Percentiles rank a stretch among this genome's conserved stretches.
Conservation (phyloP, 352 stramenopile genomes). For the Phytophthora pistaciae region DNA sequence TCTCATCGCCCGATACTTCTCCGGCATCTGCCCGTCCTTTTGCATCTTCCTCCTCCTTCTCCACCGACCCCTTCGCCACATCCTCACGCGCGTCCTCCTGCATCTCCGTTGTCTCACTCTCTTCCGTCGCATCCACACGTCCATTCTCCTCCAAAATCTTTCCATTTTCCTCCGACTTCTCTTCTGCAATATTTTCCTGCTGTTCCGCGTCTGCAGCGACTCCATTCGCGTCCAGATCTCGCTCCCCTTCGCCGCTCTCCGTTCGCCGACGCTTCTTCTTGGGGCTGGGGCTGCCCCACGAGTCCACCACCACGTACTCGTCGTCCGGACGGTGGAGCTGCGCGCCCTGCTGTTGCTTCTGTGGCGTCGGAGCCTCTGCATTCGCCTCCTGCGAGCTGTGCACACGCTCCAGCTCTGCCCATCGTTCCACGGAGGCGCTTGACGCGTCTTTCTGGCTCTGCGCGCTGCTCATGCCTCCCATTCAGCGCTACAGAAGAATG, state of each 20-base stretch:
- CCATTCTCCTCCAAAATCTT: slow-evolving; percentile 12
- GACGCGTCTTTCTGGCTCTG: slow-evolving; percentile 30
- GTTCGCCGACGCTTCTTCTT: slow-evolving; percentile 23
- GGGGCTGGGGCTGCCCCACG: slow-evolving; percentile 1
- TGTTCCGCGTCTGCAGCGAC: neutral
- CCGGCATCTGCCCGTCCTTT: neutral
- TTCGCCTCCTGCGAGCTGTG: neutral
- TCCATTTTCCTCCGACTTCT: slow-evolving; percentile 3
- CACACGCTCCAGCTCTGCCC: neutral
- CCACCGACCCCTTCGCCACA: neutral
- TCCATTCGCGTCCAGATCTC: slow-evolving; percentile 1
- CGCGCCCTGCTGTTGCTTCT: slow-evolving; percentile 6
- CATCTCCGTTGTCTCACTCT: neutral
- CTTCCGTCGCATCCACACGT: slow-evolving; percentile 16
- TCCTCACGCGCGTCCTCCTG: slow-evolving; percentile 1
- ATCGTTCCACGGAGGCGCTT: slow-evolving; percentile 2
- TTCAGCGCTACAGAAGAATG: neutral
- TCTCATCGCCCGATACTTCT: slow-evolving; percentile 1
- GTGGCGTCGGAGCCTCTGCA: slow-evolving; percentile 1
- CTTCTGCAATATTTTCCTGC: neutral
- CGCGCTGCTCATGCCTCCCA: slow-evolving; percentile 26
- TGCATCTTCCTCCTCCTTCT: neutral
- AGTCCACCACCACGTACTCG: slow-evolving; percentile 19
- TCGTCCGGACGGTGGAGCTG: slow-evolving; percentile 5
- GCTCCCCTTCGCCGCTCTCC: slow-evolving; percentile 1